Evolutionary conservation across 2,329 filamentous ascomycete species (phyloP), one percentile per base, ranked within the genome.

Genomic region (Botrytis sinoallii): DNA sequence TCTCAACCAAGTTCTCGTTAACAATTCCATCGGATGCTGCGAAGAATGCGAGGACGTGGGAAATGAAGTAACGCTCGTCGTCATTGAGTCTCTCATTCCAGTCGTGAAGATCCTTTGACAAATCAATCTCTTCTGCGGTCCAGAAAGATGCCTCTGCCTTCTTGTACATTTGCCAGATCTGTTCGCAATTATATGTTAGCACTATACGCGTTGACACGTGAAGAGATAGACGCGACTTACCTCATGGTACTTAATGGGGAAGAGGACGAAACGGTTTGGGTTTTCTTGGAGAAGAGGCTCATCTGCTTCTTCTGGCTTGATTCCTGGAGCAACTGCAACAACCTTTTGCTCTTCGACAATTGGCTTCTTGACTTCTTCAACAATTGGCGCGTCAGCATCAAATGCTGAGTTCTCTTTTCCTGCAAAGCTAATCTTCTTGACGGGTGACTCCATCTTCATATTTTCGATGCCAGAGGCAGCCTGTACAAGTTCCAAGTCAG

Each of bases 141-240:
- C 96, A 99, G 91, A 99, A 99, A 61, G 96, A 98, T 71, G 96
- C 96, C 85, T 99, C 95, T 78, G 95, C 95, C 87, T 98, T 98
- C 91, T 99, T 99, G 90, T 99, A 99, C 95, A 98, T 98, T 85
- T 98, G 95, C 96, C 96, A 99, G 84, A 98, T 97, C 95, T 98
- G 80, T 82, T 77, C 75, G 71, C 71, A 68, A 75, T 75, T 70
- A 76, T 75, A 64, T 75, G 74, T 65, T 87, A 73, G 71, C 64
- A 91, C 87, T 92, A 88, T 87, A 93, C 91, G 91, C 92, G 92
- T 91, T 79, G 84, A 77, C 85, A 86, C 85, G 79, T 80, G 79
- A 44, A 76, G 59, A 77, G 74, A 75, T 75, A 77, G 74, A 75
- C 75, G 75, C 79, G 38, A 88, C 93, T 85, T 85, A 98, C 95